phyloP scores from a whole-genome alignment of 2,329 filamentous ascomycete species.

The Venturiaceae sp. region DNA sequence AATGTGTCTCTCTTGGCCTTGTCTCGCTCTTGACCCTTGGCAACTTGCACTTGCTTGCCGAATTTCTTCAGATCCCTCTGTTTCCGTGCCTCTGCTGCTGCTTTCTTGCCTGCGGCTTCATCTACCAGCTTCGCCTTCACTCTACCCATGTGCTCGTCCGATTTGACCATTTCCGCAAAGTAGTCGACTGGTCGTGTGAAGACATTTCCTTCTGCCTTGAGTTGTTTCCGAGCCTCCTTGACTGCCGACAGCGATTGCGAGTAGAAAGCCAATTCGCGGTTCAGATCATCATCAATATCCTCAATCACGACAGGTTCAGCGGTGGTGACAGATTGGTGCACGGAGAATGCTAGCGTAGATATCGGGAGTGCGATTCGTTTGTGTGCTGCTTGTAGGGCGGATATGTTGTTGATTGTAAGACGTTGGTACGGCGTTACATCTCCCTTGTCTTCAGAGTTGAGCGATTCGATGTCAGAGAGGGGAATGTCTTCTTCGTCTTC shows the following conservation, averaged over 20 bases:
- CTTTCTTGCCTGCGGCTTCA: constrained; percentile 86
- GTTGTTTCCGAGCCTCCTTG: constrained; percentile 57
- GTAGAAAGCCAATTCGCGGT: constrained; percentile 89
- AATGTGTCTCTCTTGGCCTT: constrained; percentile 89
- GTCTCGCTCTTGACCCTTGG: constrained; percentile 86
- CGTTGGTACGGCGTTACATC: constrained; percentile 85
- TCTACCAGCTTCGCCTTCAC: constrained; percentile 90
- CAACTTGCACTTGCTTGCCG: constrained; percentile 94
- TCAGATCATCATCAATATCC: constrained; percentile 84
- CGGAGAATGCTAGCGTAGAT: constrained; percentile 64
- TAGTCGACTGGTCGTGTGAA: constrained; percentile 90
- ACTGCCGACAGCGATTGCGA: constrained; percentile 77
- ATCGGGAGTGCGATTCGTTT: constrained; percentile 68
- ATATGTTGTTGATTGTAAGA: constrained; percentile 94
- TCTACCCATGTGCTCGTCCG: constrained; percentile 95
- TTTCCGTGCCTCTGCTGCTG: constrained; percentile 79
- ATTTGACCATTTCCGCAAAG: constrained; percentile 99
- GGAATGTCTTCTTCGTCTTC: constrained; percentile 82
- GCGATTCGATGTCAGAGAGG: constrained; percentile 74
- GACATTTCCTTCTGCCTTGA: constrained; percentile 72
- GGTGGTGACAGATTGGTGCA: constrained; percentile 70
- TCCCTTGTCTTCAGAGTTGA: constrained; percentile 70
- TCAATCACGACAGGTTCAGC: constrained; percentile 60
- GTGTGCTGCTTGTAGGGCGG: constrained; percentile 70
- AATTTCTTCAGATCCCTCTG: constrained; percentile 97